Percentiles rank a stretch among this genome's conserved stretches.
Conservation (phyloP, 345 rosid species). For the Bruguiera gymnorhiza region DNA sequence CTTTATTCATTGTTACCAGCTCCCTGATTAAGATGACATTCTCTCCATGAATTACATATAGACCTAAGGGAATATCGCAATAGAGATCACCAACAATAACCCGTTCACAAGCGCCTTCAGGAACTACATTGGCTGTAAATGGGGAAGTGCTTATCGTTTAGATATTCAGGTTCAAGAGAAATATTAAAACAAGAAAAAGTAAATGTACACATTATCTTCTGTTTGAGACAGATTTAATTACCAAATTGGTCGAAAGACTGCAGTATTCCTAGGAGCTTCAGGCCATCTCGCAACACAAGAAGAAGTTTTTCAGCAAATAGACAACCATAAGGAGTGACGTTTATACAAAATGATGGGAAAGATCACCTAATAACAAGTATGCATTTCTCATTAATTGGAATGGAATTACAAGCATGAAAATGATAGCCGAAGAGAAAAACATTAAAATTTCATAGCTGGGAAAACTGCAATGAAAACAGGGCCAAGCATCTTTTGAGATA, state of each 20-base stretch:
- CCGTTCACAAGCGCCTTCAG: slow-evolving; percentile 37
- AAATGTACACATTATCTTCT: neutral
- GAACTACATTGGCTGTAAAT: slow-evolving; percentile 56
- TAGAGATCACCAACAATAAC: slow-evolving; percentile 56
- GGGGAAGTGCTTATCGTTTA: slow-evolving; percentile 7
- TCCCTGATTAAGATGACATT: slow-evolving; percentile 91
- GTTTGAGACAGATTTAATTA: slow-evolving; percentile 18
- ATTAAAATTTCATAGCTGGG: too few relatives aligned
- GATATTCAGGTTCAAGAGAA: slow-evolving; percentile 1
- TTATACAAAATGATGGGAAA: too few relatives aligned
- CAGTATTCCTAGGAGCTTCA: slow-evolving; percentile 79
- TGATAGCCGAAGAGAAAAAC: too few relatives aligned
- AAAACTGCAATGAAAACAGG: too few relatives aligned
- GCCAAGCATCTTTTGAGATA: too few relatives aligned
- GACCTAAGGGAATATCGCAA: slow-evolving; percentile 59
- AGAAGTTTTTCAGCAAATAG: slow-evolving; percentile 62
- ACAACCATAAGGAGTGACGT: too few relatives aligned
- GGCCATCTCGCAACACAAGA: slow-evolving; percentile 83
- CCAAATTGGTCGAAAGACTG: slow-evolving; percentile 96
- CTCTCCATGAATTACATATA: slow-evolving; percentile 85
- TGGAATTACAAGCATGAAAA: too few relatives aligned
- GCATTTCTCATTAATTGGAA: too few relatives aligned
- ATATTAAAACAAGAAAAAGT: neutral
- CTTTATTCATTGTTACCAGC: slow-evolving; percentile 44
- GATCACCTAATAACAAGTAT: too few relatives aligned